Base-by-base conservation (phyloP, 768 basidiomycete species). In the Rhodosporidiobolus odoratus region DNA sequence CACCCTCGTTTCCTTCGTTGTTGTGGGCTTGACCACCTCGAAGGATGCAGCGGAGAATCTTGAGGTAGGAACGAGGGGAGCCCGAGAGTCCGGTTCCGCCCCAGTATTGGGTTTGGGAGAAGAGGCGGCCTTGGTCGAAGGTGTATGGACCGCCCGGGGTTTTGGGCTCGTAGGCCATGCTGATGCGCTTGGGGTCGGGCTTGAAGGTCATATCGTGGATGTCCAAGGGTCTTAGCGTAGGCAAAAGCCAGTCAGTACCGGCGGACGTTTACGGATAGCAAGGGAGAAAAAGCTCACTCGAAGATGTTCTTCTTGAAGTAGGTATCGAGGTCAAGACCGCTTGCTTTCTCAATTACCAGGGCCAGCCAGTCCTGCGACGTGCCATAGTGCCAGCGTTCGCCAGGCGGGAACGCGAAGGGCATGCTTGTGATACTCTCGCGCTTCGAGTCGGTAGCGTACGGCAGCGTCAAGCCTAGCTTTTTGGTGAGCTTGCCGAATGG, bases 261-360 rank as follows among this genome's bases (percentile, higher is more conserved):
- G 53, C 9, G 52, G 40, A 37, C 7, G 40, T 43, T 0, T 15
- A 7, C 17, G 16, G 32, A 32, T 27, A 23, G 17, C 15, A 43
- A 34, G 32, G 53, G 43, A 19, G 23, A 45, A 45, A 45, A 45
- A 45, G 43, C 43, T 12, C 43, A 65, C 52, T 62, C 64, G 66
- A 79, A 80, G 66, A 80, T 72, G 63, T 80, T 45, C 50, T 77
- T 53, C 63, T 77, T 67, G 57, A 80, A 75, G 71, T 77, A 80
- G 0, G 75, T 73, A 32, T 78, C 78, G 34, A 79, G 72, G 1
- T 66, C 48, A 25, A 76, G 25, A 0, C 77, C 77, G 19, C 73
- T 73, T 10, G 76, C 71, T 10, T 77, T 66, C 54, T 78, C 72
- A 45, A 80, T 71, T 35, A 78, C 67, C 19, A 78, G 72, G 8